Evolutionary conservation across 208 protist species (phyloP).

Genomic region (Wallacemonas sp.): DNA sequence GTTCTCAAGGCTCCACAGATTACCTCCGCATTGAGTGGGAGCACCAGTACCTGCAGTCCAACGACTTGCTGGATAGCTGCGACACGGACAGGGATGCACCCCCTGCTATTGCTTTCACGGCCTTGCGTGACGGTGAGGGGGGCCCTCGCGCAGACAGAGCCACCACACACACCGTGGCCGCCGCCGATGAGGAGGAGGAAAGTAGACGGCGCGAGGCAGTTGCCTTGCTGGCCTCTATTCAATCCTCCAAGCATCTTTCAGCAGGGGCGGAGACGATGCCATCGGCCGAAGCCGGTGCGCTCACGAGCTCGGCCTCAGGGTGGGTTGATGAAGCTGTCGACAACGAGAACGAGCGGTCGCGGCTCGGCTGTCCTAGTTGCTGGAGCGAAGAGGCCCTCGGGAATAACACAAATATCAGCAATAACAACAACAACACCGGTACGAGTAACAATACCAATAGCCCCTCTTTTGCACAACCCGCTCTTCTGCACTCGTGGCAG

Average conservation of each 20-base stretch:
- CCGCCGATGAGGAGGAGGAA: background rate
- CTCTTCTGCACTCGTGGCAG: background rate
- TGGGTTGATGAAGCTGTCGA: background rate
- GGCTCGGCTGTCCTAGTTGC: background rate
- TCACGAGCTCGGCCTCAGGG: background rate
- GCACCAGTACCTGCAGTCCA: background rate
- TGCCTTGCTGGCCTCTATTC: constrained; percentile 11
- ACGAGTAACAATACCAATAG: no score
- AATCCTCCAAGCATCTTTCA: background rate
- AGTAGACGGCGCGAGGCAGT: background rate
- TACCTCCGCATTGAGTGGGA: constrained; percentile 3
- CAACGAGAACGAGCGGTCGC: constrained; percentile 8
- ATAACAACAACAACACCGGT: no score
- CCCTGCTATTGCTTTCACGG: no score
- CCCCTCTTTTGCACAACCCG: background rate
- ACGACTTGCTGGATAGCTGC: background rate
- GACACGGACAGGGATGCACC: background rate
- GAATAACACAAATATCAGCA: no score
- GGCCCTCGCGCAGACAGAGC: no score
- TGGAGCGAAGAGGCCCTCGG: constrained; percentile 7
- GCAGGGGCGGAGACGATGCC: background rate
- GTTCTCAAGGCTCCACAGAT: background rate
- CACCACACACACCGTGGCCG: background rate
- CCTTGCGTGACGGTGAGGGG: no score
- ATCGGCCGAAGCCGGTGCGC: background rate